Percentiles rank a stretch among this genome's conserved stretches.
phyloP scores from a whole-genome alignment of 495 filamentous ascomycete species.

The Penicillium atrosanguineum region DNA sequence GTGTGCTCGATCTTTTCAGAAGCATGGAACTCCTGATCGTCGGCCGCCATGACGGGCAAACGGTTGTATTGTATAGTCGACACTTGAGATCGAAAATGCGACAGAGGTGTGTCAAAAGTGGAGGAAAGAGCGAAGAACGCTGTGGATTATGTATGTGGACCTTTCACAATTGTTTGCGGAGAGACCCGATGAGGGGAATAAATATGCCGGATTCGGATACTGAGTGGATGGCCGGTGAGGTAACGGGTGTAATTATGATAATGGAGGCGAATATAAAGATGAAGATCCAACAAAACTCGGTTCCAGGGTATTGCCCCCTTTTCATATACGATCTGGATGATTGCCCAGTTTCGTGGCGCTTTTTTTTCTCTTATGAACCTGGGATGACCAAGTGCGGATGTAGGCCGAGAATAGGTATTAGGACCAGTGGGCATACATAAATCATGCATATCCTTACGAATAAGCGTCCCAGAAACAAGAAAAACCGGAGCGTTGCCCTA shows the following conservation, averaged over 20 bases:
- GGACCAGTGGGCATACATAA: not conserved
- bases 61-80: not conserved
- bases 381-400: not conserved
- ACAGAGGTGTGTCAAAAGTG: not conserved
- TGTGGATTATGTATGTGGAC: not conserved
- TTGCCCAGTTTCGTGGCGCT: conserved; percentile 3
- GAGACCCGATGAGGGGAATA: not conserved
- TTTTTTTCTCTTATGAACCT: not conserved
- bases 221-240: not conserved
- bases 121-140: not conserved
- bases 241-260: not conserved
- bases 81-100: not conserved
- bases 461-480: not conserved
- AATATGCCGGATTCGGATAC: conserved; percentile 7
- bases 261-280: not conserved
- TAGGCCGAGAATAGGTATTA: conserved; percentile 4
- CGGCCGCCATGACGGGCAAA: conserved; percentile 30
- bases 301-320: not conserved
- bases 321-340: not conserved
- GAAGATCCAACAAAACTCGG: not conserved
- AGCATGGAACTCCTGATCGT: conserved; percentile 18
- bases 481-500: not conserved
- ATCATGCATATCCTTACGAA: conserved; percentile 6
- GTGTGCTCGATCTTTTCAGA: conserved; percentile 32
- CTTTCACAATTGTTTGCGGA: conserved; percentile 8